phyloP scores from a whole-genome alignment of 73 alveolate genomes.

The Stentor roeselii region DNA sequence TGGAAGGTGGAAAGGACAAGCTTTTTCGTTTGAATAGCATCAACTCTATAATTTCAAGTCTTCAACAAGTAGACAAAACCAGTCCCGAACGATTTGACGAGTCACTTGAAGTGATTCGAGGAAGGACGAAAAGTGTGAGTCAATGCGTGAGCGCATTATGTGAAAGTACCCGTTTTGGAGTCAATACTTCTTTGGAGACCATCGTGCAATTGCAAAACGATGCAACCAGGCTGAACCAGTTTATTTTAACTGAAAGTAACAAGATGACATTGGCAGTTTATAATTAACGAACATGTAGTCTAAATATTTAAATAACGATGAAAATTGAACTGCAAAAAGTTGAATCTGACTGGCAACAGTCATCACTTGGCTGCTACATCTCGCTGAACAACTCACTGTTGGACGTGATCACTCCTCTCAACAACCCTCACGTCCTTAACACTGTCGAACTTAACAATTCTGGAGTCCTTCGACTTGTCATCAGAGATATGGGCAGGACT shows the following conservation, averaged over 20 bases:
- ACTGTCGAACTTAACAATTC: background rate
- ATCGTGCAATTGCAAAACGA: background rate
- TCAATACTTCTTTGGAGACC: background rate
- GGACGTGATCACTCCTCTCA: background rate
- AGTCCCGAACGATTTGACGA: background rate
- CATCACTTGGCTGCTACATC: background rate
- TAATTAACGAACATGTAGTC: no score
- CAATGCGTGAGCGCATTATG: background rate
- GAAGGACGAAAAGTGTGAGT: background rate
- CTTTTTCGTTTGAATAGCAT: background rate
- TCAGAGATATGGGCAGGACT: conserved; percentile 3
- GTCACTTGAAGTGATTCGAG: no score
- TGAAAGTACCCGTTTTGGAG: background rate
- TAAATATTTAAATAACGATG: no score
- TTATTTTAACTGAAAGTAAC: no score
- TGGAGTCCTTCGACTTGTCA: background rate
- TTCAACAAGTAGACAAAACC: background rate
- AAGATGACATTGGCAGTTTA: no score
- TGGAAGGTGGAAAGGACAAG: background rate
- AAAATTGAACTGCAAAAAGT: background rate
- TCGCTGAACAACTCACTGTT: background rate
- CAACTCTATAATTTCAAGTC: background rate
- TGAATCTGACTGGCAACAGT: background rate
- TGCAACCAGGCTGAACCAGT: background rate
- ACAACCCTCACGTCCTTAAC: background rate